Base-by-base conservation (phyloP, 2,329 filamentous ascomycete species). In the Colletotrichum sp. region DNA sequence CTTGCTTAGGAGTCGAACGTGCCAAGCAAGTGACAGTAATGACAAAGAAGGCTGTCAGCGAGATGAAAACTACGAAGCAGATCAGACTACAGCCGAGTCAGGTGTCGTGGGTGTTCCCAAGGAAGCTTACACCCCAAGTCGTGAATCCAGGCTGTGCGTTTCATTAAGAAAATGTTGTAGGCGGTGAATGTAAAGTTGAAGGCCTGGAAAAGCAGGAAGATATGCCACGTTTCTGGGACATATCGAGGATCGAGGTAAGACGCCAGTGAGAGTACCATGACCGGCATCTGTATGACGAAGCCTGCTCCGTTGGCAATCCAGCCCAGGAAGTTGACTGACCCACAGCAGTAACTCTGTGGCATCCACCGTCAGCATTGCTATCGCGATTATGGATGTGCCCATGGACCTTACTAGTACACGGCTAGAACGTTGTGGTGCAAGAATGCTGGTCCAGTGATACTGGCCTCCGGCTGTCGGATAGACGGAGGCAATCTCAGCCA, bases 401-500 rank as follows among this genome's bases (percentile, higher is more conserved):
- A 5, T 32, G 7, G 10, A 1, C 36, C 69, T 63, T 10, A 75
- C 72, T 2, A 72, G 30, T 18, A 71, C 69, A 6, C 72, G 72
- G 8, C 72, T 75, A n/a, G 16, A 36, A 10, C 30, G 52, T 16
- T 24, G 80, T 36, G 81, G 80, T 6, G 80, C 78, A 21, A 82
- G 73, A 8, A 84, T 82, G 16, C 79, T 81, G 2, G 83, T 82
- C 81, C 83, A 85, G 30, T 86, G 83, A 70, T 85, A 86, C 63
- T 86, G 84, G 5, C 84, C 85, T 4, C 85, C 84, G 0, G 84
- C 84, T 6, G 84, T 85, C 0, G 84, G 83, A 49, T 84, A 86
- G 4, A 82, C 82, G 28, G 81, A 81, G 6, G 82, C 81, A 5
- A 85, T 80, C 77, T 86, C 85, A 4, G 83, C 84, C 78, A 85